phyloP scores from a whole-genome alignment of 2,329 filamentous ascomycete genomes.

The Achaetomium macrosporum region DNA sequence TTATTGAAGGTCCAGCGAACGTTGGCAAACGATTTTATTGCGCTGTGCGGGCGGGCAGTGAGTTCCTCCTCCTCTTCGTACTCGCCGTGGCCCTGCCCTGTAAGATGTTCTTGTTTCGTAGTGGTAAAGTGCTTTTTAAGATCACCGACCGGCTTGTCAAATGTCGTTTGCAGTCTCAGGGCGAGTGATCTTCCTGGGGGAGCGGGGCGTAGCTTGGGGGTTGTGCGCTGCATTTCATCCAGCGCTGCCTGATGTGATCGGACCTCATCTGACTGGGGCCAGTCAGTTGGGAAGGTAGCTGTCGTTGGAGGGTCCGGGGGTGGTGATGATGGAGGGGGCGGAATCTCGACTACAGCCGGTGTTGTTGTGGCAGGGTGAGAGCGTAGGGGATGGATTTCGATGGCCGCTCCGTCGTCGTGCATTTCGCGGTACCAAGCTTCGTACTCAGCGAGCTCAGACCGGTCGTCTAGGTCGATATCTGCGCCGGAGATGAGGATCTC shows the following conservation, averaged over 20 bases:
- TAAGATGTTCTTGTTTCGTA: neutral
- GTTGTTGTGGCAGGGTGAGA: conserved; percentile 5
- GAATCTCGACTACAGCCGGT: conserved; percentile 2
- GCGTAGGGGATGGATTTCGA: conserved; percentile 10
- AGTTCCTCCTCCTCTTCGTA: conserved; percentile 22
- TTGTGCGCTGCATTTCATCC: conserved; percentile 18
- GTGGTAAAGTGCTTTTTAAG: neutral
- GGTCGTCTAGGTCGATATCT: conserved; percentile 11
- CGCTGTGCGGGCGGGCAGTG: conserved; percentile 24
- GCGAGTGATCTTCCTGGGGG: conserved; percentile 24
- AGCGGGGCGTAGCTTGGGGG: conserved; percentile 24
- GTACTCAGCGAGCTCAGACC: conserved; percentile 21
- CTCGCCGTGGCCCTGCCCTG: neutral
- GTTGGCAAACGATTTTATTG: conserved; percentile 12
- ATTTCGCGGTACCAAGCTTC: conserved; percentile 25
- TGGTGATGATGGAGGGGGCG: conserved; percentile 7
- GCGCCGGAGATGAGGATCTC: conserved; percentile 12
- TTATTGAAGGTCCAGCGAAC: neutral
- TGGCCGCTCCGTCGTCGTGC: neutral
- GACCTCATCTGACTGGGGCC: neutral
- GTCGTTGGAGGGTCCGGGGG: conserved; percentile 17
- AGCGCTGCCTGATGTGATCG: conserved; percentile 1
- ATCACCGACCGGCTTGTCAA: conserved; percentile 24
- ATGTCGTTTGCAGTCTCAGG: conserved; percentile 42
- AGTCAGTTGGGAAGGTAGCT: neutral